phyloP scores from a whole-genome alignment of 2,329 filamentous ascomycete species.

The Tolypocladium endophyticum region DNA sequence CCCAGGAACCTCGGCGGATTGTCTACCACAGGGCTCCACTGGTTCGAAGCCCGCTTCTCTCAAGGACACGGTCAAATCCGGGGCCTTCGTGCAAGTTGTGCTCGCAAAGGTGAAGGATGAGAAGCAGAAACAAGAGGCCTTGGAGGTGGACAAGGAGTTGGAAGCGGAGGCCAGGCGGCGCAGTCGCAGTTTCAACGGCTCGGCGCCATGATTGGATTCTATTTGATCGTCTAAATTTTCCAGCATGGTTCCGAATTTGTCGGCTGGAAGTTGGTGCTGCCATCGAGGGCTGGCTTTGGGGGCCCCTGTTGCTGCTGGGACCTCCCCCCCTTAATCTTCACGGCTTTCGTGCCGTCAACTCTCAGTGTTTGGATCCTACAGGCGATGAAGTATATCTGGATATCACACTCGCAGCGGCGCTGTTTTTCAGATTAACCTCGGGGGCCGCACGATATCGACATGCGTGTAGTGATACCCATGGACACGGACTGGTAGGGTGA shows the following conservation, averaged over 20 bases:
- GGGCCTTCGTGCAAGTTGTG: conserved; percentile 85
- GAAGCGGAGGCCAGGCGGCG: conserved; percentile 35
- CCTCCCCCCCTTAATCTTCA: neutral
- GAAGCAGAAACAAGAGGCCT: conserved; percentile 67
- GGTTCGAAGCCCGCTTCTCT: conserved; percentile 22
- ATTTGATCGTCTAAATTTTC: neutral
- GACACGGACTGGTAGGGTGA: neutral
- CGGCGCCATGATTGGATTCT: neutral
- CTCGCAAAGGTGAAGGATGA: conserved; percentile 58
- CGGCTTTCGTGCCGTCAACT: neutral
- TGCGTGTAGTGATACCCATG: neutral
- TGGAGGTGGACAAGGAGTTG: conserved; percentile 52
- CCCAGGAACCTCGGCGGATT: conserved; percentile 3
- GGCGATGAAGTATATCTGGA: neutral
- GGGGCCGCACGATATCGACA: neutral
- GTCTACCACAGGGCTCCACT: conserved; percentile 18
- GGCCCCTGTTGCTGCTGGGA: neutral
- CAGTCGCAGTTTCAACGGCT: conserved; percentile 19
- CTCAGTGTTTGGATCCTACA: neutral
- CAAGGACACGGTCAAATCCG: conserved; percentile 24
- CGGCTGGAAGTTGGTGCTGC: neutral
- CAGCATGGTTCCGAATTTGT: neutral
- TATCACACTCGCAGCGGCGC: neutral
- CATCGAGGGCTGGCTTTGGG: neutral
- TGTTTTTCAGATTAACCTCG: neutral